Evolutionary conservation across 208 protist genomes (phyloP), one percentile per base, ranked within the genome.

Genomic region (Entamoeba dispar): DNA sequence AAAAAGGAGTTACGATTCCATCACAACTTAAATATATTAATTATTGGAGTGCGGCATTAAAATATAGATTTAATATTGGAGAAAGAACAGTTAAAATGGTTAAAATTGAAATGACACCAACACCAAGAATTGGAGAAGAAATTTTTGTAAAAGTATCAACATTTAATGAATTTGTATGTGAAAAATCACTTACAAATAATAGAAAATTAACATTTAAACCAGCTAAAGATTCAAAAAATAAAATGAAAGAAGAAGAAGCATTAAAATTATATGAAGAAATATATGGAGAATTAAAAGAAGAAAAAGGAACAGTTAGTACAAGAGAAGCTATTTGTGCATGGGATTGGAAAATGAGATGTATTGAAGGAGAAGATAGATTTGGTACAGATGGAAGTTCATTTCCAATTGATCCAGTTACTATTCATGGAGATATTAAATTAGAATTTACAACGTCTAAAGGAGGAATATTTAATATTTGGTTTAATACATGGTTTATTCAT

Each of bases 1-100:
- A 50, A 7, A 92, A 92, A 47, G 93, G 93, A 3, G 77, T 94
- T 19, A 69, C 61, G 0, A 92, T 93, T 19, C 93, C 93, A 4
- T 91, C 47, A 51, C 93, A 94, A 69, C 50, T 43, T 5, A 91
- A 91, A 50, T 94, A 91, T 43, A 15, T 92, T 50, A 4, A 22
- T 31, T 92, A 92, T 38, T 92, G 10, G 34, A 43, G 77, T 19
- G 6, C 27, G 0, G 6, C 27, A 49, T 27, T 91, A 43, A 15
- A 47, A 4, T 14, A 10, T 10, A 0, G n/a, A n/a, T 27, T 77
- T 34, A 10, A 7, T 77, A 10, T n/a, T 77, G 61, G 61, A 5
- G 15, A 77, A 22, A 3, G 61, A 27, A 77, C 8, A 38, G 8
- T 77, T 10, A 77, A 77, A 34, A n/a, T 77, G 19, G n/a, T 19